Conservation (phyloP, 768 basidiomycete genomes). For the Clitopilus passeckerianus region DNA sequence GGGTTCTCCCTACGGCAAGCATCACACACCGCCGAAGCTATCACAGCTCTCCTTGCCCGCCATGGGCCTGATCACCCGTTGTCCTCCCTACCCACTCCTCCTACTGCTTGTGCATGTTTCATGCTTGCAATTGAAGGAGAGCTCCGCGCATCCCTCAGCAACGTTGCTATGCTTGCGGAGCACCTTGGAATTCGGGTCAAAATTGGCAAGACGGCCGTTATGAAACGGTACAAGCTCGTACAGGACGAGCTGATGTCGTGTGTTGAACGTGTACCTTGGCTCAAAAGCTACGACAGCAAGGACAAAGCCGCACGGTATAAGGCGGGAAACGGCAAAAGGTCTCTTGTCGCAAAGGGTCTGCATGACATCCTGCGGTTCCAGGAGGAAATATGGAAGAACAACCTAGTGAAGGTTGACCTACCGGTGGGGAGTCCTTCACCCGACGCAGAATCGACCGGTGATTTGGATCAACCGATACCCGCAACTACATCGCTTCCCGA, state of each 20-base stretch:
- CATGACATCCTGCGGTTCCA: slow-evolving; percentile 69
- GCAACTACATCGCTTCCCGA: no score
- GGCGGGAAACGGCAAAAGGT: slow-evolving; percentile 58
- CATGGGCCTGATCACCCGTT: slow-evolving; percentile 30
- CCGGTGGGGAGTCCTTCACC: slow-evolving; percentile 33
- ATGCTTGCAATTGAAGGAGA: slow-evolving; percentile 72
- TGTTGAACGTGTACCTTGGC: slow-evolving; percentile 70
- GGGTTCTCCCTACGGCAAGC: slow-evolving; percentile 36
- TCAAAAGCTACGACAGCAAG: slow-evolving; percentile 40
- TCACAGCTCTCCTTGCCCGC: slow-evolving; percentile 38
- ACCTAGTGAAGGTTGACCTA: slow-evolving; percentile 22
- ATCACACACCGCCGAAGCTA: slow-evolving; percentile 38
- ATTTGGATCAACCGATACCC: no score
- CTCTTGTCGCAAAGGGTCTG: slow-evolving; percentile 60
- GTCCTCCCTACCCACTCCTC: slow-evolving; percentile 30
- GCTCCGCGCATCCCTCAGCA: slow-evolving; percentile 42
- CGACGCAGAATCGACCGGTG: slow-evolving; percentile 12
- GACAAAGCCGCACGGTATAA: slow-evolving; percentile 23
- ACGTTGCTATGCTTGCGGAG: slow-evolving; percentile 52
- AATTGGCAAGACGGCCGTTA: slow-evolving; percentile 48
- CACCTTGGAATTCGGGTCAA: slow-evolving; percentile 48
- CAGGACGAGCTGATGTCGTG: slow-evolving; percentile 57
- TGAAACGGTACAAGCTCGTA: slow-evolving; percentile 64
- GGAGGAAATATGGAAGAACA: slow-evolving; percentile 52
- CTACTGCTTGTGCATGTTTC: slow-evolving; percentile 65